Percentiles rank a stretch among this genome's conserved stretches.
These are phyloP conservation scores for Microsporum ferrugineum DNA, from an alignment of 2,329 filamentous ascomycete genomes.

Conservation along the genomic window DNA sequence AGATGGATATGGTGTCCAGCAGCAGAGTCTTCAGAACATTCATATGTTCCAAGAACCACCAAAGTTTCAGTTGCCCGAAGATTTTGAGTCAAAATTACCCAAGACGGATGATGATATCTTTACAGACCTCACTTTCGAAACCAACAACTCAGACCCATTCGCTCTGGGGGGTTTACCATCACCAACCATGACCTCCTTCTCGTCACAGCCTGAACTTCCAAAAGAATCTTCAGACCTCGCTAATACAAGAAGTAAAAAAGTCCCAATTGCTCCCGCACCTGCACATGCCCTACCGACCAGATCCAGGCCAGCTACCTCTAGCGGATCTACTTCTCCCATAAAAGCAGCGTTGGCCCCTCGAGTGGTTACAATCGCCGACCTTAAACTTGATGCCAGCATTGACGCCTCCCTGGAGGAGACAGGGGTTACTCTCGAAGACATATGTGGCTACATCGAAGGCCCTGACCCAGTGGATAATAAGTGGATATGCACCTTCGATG, in stretches of 20 bases:
- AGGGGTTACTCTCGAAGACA: constrained; percentile 77
- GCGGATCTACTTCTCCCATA: constrained; percentile 19
- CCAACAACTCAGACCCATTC: constrained; percentile 16
- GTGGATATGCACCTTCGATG: constrained; percentile 64
- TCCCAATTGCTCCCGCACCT: constrained; percentile 23
- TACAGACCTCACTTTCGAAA: constrained; percentile 12
- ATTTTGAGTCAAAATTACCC: constrained; percentile 42
- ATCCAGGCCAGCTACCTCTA: constrained; percentile 7
- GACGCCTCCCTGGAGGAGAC: constrained; percentile 61
- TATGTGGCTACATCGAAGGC: constrained; percentile 60
- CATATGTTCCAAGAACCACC: constrained; percentile 43
- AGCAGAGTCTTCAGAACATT: constrained; percentile 22
- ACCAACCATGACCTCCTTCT: constrained; percentile 40
- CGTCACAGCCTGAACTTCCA: constrained; percentile 43
- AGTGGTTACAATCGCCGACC: constrained; percentile 37
- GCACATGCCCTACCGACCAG: constrained; percentile 15
- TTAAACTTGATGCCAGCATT: constrained; percentile 44
- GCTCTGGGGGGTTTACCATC: constrained; percentile 24
- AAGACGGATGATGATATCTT: constrained; percentile 12
- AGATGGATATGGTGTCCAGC: constrained; percentile 23
- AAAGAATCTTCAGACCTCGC: constrained; percentile 25
- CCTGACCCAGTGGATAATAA: constrained; percentile 64
- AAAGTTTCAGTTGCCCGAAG: constrained; percentile 36
- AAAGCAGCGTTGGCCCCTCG: constrained; percentile 32
- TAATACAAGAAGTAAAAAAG: constrained; percentile 19